Percentiles rank a stretch among this genome's conserved stretches.
Conservation (phyloP, 805 yeast species). For the Ogataea paradorogensis region DNA sequence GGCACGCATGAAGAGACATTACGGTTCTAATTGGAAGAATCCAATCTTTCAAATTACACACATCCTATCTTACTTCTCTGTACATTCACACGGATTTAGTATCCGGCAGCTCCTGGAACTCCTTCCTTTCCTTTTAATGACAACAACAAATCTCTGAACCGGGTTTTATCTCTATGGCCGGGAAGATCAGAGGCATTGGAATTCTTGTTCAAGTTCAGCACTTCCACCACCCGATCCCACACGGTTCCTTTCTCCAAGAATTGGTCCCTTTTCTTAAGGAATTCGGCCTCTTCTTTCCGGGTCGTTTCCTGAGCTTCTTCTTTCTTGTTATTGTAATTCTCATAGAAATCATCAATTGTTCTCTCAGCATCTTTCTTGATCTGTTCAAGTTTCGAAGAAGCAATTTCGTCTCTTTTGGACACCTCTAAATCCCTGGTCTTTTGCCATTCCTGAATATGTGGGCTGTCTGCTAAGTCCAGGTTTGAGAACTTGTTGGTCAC, state of each 20-base stretch:
- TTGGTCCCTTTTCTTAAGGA: slow-evolving; percentile 69
- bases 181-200: slow-evolving; percentile 34
- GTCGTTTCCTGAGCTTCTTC: slow-evolving; percentile 65
- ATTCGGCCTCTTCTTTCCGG: slow-evolving; percentile 65
- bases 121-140: slow-evolving; percentile 54
- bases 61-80: not conserved
- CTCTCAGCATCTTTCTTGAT: slow-evolving; percentile 73
- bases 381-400: slow-evolving; percentile 59
- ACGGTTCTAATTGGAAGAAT: not conserved
- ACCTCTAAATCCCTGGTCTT: slow-evolving; percentile 78
- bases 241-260: slow-evolving; percentile 48
- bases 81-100: slow-evolving; percentile 21
- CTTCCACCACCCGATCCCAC: slow-evolving; percentile 55
- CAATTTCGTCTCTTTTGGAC: slow-evolving; percentile 71
- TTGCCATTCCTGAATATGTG: slow-evolving; percentile 73
- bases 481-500: slow-evolving; percentile 41
- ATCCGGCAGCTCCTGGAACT: slow-evolving; percentile 58
- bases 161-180: slow-evolving; percentile 46
- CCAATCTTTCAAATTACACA: not conserved
- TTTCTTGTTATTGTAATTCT: slow-evolving; percentile 80
- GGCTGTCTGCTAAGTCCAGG: slow-evolving; percentile 47
- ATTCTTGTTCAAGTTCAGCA: slow-evolving; percentile 36
- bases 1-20: not conserved
- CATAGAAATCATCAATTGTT: slow-evolving; percentile 89
- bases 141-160: slow-evolving; percentile 49